Conservation (phyloP, 2,329 filamentous ascomycete genomes). For the Colletotrichum tabaci region DNA sequence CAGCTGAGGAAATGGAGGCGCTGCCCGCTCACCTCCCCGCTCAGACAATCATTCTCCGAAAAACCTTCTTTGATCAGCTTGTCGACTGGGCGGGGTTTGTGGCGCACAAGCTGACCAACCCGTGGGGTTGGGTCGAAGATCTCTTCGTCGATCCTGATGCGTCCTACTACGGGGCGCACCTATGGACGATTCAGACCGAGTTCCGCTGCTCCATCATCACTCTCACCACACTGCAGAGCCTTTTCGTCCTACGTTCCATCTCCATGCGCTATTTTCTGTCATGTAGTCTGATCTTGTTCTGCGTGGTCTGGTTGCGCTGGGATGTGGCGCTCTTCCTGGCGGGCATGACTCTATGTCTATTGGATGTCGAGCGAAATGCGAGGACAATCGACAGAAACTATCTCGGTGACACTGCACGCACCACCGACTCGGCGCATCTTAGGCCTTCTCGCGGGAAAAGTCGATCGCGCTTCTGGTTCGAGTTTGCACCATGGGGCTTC, state of each 20-base stretch:
- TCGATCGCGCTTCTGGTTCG: background rate
- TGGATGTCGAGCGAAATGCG: background rate
- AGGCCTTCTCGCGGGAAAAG: background rate
- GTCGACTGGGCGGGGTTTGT: conserved; percentile 59
- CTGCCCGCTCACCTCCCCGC: conserved; percentile 2
- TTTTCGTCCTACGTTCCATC: conserved; percentile 59
- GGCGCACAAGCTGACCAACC: background rate
- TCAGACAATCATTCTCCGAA: background rate
- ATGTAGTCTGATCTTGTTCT: background rate
- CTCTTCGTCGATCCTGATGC: conserved; percentile 45
- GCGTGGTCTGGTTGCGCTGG: background rate
- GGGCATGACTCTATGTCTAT: background rate
- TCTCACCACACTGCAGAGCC: conserved; percentile 48
- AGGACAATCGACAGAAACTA: background rate
- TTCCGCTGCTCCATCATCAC: conserved; percentile 66
- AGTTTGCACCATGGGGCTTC: background rate
- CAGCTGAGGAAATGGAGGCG: background rate
- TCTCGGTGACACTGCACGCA: background rate
- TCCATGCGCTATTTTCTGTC: background rate
- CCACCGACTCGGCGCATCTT: background rate
- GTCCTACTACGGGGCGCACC: conserved; percentile 67
- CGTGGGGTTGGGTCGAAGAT: background rate
- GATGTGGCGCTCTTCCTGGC: background rate
- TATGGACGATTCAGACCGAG: conserved; percentile 75
- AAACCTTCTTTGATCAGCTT: conserved; percentile 55